Percentiles rank a stretch among this genome's conserved stretches.
Conservation (phyloP, 2,329 filamentous ascomycete genomes). For the Exophiala oligosperma region DNA sequence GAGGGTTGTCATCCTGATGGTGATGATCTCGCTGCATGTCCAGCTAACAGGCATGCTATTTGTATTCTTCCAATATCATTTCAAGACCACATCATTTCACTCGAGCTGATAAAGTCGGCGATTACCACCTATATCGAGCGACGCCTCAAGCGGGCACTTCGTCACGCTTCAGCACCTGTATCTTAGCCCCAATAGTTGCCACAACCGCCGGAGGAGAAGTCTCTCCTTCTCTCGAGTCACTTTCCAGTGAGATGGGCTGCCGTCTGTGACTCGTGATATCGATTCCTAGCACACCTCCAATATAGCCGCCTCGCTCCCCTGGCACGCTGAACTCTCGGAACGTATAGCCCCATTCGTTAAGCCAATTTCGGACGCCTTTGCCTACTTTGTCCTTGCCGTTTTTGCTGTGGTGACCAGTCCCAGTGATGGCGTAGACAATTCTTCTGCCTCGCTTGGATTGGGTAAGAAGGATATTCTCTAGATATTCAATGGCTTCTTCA, state of each 20-base stretch:
- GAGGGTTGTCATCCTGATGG: too few relatives aligned
- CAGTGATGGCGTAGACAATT: slow-evolving; percentile 92
- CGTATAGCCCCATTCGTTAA: slow-evolving; percentile 94
- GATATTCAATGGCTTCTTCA: slow-evolving; percentile 92
- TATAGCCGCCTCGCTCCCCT: slow-evolving; percentile 81
- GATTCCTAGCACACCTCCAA: slow-evolving; percentile 65
- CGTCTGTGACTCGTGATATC: slow-evolving; percentile 61
- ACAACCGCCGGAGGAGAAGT: slow-evolving; percentile 31
- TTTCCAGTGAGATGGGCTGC: slow-evolving; percentile 35
- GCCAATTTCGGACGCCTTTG: slow-evolving; percentile 84
- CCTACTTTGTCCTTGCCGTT: slow-evolving; percentile 99
- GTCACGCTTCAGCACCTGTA: slow-evolving; percentile 48
- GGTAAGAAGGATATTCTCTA: slow-evolving; percentile 82
- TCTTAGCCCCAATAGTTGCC: slow-evolving; percentile 39
- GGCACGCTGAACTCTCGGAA: slow-evolving; percentile 96
- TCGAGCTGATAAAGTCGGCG: neutral
- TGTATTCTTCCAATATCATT: too few relatives aligned
- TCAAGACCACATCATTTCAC: too few relatives aligned
- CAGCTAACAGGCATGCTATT: neutral
- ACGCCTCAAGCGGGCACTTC: slow-evolving; percentile 31
- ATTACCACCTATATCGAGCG: too few relatives aligned
- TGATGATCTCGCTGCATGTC: neutral
- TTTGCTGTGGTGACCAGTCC: slow-evolving; percentile 95
- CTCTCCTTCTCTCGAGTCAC: slow-evolving; percentile 31
- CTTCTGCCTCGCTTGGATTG: slow-evolving; percentile 68